Evolutionary conservation across 805 yeast species (phyloP), one percentile per base, ranked within the genome.

Genomic region (Starmerella kuoi): DNA sequence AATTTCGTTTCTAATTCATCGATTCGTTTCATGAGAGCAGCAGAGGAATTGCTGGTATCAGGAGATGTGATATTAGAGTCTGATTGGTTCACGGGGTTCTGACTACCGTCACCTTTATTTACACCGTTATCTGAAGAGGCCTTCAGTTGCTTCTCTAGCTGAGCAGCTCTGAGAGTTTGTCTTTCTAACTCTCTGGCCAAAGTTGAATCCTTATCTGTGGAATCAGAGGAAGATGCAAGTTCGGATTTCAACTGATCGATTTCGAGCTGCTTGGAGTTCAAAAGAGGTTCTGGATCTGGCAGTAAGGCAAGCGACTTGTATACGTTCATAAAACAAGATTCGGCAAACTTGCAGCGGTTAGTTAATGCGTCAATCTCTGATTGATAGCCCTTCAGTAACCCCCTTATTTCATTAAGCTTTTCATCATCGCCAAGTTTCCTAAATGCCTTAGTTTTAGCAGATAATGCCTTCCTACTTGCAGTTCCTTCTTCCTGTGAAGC

Each of bases 241-340:
- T 74, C 79, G 38, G 65, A 62, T 33, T 70, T 67, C 15, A 45
- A 37, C 24, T 28, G 14, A 23, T 35, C 45, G 34, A 45, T 33
- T 37, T 44, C 49, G 25, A 27, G 31, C 30, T 32, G 37, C 35
- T 42, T 42, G 30, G 76, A 70, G 52, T 80, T 81, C 44, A 88
- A 63, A 32, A 87, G 60, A 4, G 94, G 93, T 47, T 71, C 74
- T 1, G 97, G 97, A 62, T 88, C 96, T 0, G 96, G 96, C 0
- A 93, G 87, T 58, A 87, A 95, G 4, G 86, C 83, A 4, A 88
- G 63, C 14, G 75, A 67, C 42, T 83, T 67, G 63, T 88, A 88
- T 19, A 83, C 67, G 17, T 77, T 75, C 57, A 86, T 73, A 55
- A 91, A 79, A 24, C 76, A 69, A 30, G 70, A 66, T 55, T 91